phyloP scores from a whole-genome alignment of 208 protist species.

The Naegleria gruberi region DNA sequence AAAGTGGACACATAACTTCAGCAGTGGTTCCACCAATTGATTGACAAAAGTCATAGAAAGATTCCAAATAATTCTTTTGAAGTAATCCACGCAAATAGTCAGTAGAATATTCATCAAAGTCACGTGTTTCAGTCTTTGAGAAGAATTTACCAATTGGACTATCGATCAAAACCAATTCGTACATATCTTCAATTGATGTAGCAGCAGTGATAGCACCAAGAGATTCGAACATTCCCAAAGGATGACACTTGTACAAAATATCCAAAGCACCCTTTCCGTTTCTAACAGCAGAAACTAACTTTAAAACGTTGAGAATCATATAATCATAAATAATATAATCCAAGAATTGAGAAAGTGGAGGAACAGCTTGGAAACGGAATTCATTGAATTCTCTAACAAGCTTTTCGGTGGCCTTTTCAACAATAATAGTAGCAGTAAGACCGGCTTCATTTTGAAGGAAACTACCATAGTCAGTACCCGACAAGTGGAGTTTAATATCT shows the following conservation, averaged over 20 bases:
- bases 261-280: slow-evolving; percentile 65
- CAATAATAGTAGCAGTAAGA: slow-evolving; percentile 76
- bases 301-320: slow-evolving; percentile 90
- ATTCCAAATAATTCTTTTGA: slow-evolving; percentile 96
- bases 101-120: slow-evolving; percentile 49
- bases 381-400: slow-evolving; percentile 91
- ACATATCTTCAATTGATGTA: slow-evolving; percentile 82
- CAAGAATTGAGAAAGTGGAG: slow-evolving; percentile 90
- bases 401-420: slow-evolving; percentile 79
- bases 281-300: slow-evolving; percentile 72
- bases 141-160: slow-evolving; percentile 83
- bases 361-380: slow-evolving; percentile 78
- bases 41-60: slow-evolving; percentile 92
- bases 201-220: slow-evolving; percentile 82
- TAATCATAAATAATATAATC: slow-evolving; percentile 98
- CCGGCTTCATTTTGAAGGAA: slow-evolving; percentile 90
- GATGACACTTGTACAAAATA: slow-evolving; percentile 92
- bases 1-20: slow-evolving; percentile 72
- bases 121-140: slow-evolving; percentile 22
- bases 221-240: slow-evolving; percentile 89
- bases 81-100: slow-evolving; percentile 95
- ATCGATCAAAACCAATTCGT: slow-evolving; percentile 92
- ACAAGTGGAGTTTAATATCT: slow-evolving; percentile 95
- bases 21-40: slow-evolving; percentile 68
- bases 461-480: slow-evolving; percentile 88